Percentiles rank a stretch among this genome's conserved stretches.
phyloP scores from a whole-genome alignment of 2,329 filamentous ascomycete genomes.

The Lecanicillium sp. region DNA sequence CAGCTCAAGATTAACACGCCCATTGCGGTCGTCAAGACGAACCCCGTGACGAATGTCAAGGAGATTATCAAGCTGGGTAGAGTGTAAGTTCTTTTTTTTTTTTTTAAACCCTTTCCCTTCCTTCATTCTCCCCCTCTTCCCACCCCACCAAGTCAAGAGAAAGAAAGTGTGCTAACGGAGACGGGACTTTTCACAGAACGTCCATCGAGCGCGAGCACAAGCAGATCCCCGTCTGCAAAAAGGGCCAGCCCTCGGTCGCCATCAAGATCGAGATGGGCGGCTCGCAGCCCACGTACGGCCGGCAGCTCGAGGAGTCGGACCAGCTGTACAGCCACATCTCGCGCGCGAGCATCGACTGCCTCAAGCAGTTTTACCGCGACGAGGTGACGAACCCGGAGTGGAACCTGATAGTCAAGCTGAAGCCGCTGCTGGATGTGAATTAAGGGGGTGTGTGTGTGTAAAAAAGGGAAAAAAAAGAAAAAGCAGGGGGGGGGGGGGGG shows the following conservation, averaged over 20 bases:
- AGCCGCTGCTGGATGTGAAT: slow-evolving; percentile 84
- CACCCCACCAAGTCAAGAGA: no score
- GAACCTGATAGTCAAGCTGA: slow-evolving; percentile 90
- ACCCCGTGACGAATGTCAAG: slow-evolving; percentile 71
- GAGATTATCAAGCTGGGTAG: slow-evolving; percentile 80
- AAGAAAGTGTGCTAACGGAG: slow-evolving; percentile 26
- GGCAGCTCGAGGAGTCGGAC: slow-evolving; percentile 90
- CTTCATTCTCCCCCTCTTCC: no score
- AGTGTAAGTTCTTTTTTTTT: slow-evolving; percentile 62
- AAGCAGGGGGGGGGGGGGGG: background rate
- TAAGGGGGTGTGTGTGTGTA: slow-evolving; percentile 32
- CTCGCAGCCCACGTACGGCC: slow-evolving; percentile 89
- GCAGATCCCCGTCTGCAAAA: slow-evolving; percentile 84
- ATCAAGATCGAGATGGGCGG: slow-evolving; percentile 93
- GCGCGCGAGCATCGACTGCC: slow-evolving; percentile 80
- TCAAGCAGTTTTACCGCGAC: slow-evolving; percentile 90
- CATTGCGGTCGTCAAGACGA: slow-evolving; percentile 78
- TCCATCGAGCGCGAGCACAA: slow-evolving; percentile 98
- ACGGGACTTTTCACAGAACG: slow-evolving; percentile 50
- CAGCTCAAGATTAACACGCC: slow-evolving; percentile 82
- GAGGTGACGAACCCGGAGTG: slow-evolving; percentile 92
- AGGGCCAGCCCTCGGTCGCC: slow-evolving; percentile 93
- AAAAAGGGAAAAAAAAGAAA: background rate
- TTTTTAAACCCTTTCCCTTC: background rate
- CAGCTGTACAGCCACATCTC: slow-evolving; percentile 82